These are phyloP conservation scores for Zasmidium citrigriseum DNA, from an alignment of 2,329 filamentous ascomycete genomes.

Conservation along the genomic window DNA sequence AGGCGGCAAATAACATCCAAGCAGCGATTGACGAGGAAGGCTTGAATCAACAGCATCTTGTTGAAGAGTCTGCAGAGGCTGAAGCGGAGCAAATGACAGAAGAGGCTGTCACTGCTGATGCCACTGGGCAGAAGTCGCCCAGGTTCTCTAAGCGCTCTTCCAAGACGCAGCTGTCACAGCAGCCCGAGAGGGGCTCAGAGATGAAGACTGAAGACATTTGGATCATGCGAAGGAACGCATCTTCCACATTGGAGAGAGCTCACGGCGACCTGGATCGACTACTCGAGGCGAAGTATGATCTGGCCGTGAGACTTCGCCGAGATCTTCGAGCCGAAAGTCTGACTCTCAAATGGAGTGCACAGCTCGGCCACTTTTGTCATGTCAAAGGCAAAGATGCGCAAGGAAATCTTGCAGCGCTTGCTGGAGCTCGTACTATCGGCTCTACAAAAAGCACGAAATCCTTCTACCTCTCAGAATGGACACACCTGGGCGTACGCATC, in stretches of 20 bases:
- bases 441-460: slow-evolving; percentile 82
- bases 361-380: slow-evolving; percentile 86
- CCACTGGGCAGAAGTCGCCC: slow-evolving; percentile 53
- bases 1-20: slow-evolving; percentile 70
- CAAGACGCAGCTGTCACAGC: slow-evolving; percentile 12
- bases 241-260: slow-evolving; percentile 62
- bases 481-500: slow-evolving; percentile 72
- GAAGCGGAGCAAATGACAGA: slow-evolving; percentile 74
- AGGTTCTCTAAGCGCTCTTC: slow-evolving; percentile 26
- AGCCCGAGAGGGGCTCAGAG: slow-evolving; percentile 14
- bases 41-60: slow-evolving; percentile 74
- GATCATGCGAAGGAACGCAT: slow-evolving; percentile 69
- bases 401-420: slow-evolving; percentile 43
- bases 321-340: slow-evolving; percentile 61
- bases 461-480: slow-evolving; percentile 85
- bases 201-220: slow-evolving; percentile 52
- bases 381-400: slow-evolving; percentile 76
- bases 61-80: slow-evolving; percentile 70
- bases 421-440: slow-evolving; percentile 60
- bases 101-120: slow-evolving; percentile 68
- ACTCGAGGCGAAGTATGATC: slow-evolving; percentile 57
- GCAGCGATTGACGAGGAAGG: slow-evolving; percentile 90
- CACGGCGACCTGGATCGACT: slow-evolving; percentile 68
- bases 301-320: slow-evolving; percentile 64
- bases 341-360: slow-evolving; percentile 81